Evolutionary conservation across 2,329 filamentous ascomycete genomes (phyloP), one percentile per base, ranked within the genome.

Genomic region (Teratosphaeria zuluensis): DNA sequence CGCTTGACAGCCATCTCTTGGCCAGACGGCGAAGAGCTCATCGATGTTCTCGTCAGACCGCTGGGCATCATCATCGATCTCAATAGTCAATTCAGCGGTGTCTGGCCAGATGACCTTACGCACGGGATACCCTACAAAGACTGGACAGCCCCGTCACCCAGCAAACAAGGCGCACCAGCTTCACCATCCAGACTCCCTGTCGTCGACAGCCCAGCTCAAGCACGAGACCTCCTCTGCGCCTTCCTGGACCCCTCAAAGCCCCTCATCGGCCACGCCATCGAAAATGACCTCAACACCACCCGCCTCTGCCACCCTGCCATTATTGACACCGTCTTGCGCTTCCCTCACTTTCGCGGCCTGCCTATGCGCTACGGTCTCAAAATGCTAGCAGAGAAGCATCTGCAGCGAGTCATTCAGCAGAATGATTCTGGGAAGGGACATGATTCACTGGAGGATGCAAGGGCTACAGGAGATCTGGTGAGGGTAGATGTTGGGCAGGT

Each of bases 41-140:
- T 97, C 4, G 94, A 99, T 69, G 81, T 96, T 0, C 81, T 97
- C 0, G 92, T 97, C 7, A 82, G 86, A 53, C 92, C 92, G 0
- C 75, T 90, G 4, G 94, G 94, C 8, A 87, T 91, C 64, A 81
- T 96, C 1, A 77, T 97, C 0, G 92, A 97, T 68, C 81, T 96
- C 56, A 99, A 99, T 73, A 94, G 91, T 1, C 84, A 89, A 1
- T 99, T 89, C 73, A 96, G 92, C 0, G 94, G 95, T 24, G 87
- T 99, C 6, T 88, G 83, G 64, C 83, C 87, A 0, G 84, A 94
- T 56, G 87, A 95, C 62, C 57, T 62, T 54, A 46, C 63, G 14
- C 58, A 59, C 8, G 59, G 57, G 2, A 35, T 61, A 6, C 56
- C 60, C 1, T 59, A 59, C 54, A 70, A 11, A 59, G 66, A n/a